phyloP scores from a whole-genome alignment of 495 filamentous ascomycete genomes.

The Penicillium crystallinum region DNA sequence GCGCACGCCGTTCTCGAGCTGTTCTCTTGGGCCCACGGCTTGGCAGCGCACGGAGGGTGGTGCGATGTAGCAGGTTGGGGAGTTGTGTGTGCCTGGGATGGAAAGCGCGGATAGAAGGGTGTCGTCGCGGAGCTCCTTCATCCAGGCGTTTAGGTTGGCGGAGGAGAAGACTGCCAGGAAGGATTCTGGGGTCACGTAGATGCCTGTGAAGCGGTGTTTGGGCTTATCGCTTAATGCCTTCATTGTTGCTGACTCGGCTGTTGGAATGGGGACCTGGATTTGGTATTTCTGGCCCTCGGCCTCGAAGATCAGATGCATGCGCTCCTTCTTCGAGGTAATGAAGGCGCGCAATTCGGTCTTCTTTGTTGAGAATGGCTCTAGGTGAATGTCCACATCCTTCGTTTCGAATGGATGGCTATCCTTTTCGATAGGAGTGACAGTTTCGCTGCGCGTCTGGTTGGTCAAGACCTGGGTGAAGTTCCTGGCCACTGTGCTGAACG shows the following conservation, averaged over 20 bases:
- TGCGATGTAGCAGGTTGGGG: constrained; percentile 73
- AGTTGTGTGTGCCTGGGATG: constrained; percentile 96
- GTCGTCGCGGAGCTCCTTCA: constrained; percentile 62
- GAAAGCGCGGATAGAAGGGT: constrained; percentile 73
- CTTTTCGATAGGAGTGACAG: constrained; percentile 40
- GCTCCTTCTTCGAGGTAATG: constrained; percentile 44
- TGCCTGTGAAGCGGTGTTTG: constrained; percentile 58
- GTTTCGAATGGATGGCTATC: constrained; percentile 52
- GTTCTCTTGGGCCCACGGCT: constrained; percentile 65
- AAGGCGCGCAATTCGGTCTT: constrained; percentile 50
- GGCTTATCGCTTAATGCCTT: constrained; percentile 51
- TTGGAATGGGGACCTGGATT: constrained; percentile 55
- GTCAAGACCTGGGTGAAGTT: constrained; percentile 50
- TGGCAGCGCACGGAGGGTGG: constrained; percentile 94
- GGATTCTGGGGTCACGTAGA: constrained; percentile 60
- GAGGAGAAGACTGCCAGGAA: constrained; percentile 75
- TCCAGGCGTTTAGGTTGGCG: constrained; percentile 71
- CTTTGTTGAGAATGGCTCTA: constrained; percentile 54
- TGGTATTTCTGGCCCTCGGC: constrained; percentile 55
- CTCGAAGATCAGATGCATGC: constrained; percentile 59
- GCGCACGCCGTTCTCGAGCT: constrained; percentile 85
- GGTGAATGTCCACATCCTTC: constrained; percentile 49
- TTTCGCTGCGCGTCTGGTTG: constrained; percentile 37
- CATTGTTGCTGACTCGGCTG: constrained; percentile 50
- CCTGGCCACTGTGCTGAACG: constrained; percentile 36